These are phyloP conservation scores for Saccharomycopsis fodiens DNA, from an alignment of 805 yeast species.

Conservation along the genomic window DNA sequence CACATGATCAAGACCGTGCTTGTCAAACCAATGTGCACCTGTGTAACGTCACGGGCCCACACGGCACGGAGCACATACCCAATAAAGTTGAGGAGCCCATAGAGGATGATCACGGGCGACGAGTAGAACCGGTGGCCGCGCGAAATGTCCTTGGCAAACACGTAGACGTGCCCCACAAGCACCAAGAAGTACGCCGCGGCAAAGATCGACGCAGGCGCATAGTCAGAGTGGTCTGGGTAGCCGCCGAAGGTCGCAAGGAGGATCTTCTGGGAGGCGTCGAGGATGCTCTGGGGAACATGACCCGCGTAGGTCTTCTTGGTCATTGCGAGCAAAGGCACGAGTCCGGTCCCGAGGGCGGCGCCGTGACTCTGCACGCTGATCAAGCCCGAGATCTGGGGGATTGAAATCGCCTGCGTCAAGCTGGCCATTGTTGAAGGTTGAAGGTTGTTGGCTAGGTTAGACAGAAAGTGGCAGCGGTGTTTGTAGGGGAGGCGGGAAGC, in stretches of 20 bases:
- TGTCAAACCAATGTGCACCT: conserved; percentile 44
- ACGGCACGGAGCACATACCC: conserved; percentile 52
- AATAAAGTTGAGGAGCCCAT: conserved; percentile 43
- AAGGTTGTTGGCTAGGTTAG: no score
- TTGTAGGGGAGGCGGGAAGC: no score
- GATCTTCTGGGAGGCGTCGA: conserved; percentile 19
- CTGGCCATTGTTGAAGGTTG: no score
- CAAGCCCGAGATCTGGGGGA: background rate
- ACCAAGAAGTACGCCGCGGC: conserved; percentile 44
- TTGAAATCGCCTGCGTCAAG: background rate
- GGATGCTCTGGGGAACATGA: conserved; percentile 35
- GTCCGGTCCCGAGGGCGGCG: conserved; percentile 47
- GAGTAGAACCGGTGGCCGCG: conserved; percentile 58
- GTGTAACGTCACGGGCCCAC: conserved; percentile 50
- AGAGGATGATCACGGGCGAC: conserved; percentile 45
- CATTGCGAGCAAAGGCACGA: conserved; percentile 28
- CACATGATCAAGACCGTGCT: conserved; percentile 48
- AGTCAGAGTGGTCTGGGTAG: conserved; percentile 46
- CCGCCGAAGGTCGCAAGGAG: conserved; percentile 56
- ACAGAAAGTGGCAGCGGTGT: no score
- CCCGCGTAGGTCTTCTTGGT: conserved; percentile 32
- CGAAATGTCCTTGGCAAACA: conserved; percentile 40
- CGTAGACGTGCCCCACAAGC: conserved; percentile 36
- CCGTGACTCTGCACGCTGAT: conserved; percentile 28
- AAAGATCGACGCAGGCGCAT: conserved; percentile 55